Evolutionary conservation across 306 rosid species (phyloP), one percentile per base, ranked within the genome.

Genomic region (Acacia crassicarpa): DNA sequence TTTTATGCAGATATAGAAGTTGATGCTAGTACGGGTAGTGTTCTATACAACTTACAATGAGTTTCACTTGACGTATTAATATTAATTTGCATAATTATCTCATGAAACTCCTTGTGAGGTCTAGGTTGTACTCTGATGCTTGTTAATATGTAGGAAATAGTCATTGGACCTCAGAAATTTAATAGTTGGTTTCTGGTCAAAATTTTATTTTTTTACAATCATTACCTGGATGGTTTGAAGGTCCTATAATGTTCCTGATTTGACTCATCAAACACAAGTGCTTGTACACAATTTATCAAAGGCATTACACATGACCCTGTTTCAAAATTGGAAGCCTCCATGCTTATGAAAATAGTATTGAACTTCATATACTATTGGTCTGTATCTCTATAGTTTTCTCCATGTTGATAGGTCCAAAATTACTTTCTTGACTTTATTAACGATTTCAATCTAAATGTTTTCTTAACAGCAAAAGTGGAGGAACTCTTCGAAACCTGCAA

Each of bases 401-500:
- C 33, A 56, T 43, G 56, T 22, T 75, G 22, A 51, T 63, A 59
- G 40, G 54, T 2, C 74, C 13, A 5, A 41, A 19, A 45, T 17
- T 81, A 15, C 19, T 59, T 43, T 13, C 6, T 41, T n/a, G 38
- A 40, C 69, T 43, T 33, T 2, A 45, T 27, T 41, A 75, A 56
- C 45, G 33, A 25, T 73, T 38, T 38, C 43, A 27, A 75, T 40
- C 84, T 49, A 76, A 11, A 66, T 8, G 41, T 76, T 38, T 67
- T 4, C 72, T n/a, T 58, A 69, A 81, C 87, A 92, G 98, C 87
- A 86, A 87, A 86, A 84, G n/a, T 80, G 92, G 93, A 92, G 80
- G 90, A 92, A 83, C 87, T 51, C 93, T 20, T 80, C 94, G 23
- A 93, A 89, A 83, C 67, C 91, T 16, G 85, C 81, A 40, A 86